A percentile compares a stretch with the other conserved stretches of the same genome.
These are phyloP conservation scores for Dryadomyces quercus-mongolicae DNA, from an alignment of 2,329 filamentous ascomycete species.

Conservation along the genomic window DNA sequence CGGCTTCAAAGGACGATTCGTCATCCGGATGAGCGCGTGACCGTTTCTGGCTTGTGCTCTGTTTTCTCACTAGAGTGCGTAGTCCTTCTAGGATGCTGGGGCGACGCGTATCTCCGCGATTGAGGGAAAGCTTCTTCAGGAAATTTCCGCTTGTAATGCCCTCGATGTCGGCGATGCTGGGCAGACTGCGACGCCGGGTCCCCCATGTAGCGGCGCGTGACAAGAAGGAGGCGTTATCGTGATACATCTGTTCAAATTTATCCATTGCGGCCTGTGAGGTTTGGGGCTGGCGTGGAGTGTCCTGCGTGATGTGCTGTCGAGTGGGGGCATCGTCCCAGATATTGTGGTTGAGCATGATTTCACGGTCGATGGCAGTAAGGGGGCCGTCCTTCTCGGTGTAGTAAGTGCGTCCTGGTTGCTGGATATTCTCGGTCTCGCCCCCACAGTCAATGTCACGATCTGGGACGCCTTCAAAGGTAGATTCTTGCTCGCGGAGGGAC, in stretches of 20 bases:
- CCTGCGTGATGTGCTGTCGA: slow-evolving; percentile 30
- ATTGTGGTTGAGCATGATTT: slow-evolving; percentile 34
- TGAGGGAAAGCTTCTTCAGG: slow-evolving; percentile 49
- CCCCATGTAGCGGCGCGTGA: slow-evolving; percentile 59
- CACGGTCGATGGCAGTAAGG: slow-evolving; percentile 32
- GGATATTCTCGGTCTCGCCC: slow-evolving; percentile 36
- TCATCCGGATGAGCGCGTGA: slow-evolving; percentile 26
- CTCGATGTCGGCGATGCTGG: slow-evolving; percentile 46
- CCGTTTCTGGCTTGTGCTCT: slow-evolving; percentile 36
- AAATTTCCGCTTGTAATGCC: slow-evolving; percentile 48
- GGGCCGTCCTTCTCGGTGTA: slow-evolving; percentile 26
- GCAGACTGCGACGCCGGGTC: slow-evolving; percentile 53
- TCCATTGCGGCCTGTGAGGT: slow-evolving; percentile 42
- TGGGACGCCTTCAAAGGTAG: slow-evolving; percentile 24
- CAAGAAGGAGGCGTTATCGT: slow-evolving; percentile 44
- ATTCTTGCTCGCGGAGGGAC: not conserved
- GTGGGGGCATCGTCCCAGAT: slow-evolving; percentile 38
- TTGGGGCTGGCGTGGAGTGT: slow-evolving; percentile 29
- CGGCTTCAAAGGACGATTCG: slow-evolving; percentile 20
- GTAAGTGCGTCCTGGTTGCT: slow-evolving; percentile 37
- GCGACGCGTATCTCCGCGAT: slow-evolving; percentile 32
- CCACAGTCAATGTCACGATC: slow-evolving; percentile 31
- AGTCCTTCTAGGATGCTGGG: slow-evolving; percentile 43
- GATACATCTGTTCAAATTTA: slow-evolving; percentile 36
- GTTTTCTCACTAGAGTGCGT: slow-evolving; percentile 35